Base-by-base conservation (phyloP, 73 alveolate species). In the Paramecium sonneborni region DNA sequence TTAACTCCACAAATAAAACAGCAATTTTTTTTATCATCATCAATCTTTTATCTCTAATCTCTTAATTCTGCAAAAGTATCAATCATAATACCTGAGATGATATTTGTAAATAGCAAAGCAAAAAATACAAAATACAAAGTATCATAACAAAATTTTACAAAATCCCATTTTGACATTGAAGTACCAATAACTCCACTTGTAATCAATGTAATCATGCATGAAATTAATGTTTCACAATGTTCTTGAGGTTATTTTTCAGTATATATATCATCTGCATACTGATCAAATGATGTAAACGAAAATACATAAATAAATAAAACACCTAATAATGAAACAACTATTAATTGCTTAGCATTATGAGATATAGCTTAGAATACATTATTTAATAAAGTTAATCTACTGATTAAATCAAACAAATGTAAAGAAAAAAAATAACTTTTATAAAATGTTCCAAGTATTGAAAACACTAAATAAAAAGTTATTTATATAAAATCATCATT, bases 11-110 rank as follows among this genome's bases (percentile, higher is more conserved):
- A 88, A 70, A 88, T 88, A 32, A 43, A 88, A 18, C 94, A 88
- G 28, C 74, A 38, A 46, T 88, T 88, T 44, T 70, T 68, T 48
- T 88, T 88, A 72, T 88, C 94, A 44, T 76, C 76, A 24, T 88
- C 94, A 39, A 88, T 88, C 57, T 69, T 69, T 44, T 88, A 48
- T 88, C 94, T 88, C 28, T 88, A 32, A 46, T 88, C 94, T 70
- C 94, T 88, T 57, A 88, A 44, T 72, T 88, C 94, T 44, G 94
- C 94, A 70, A 88, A 88, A 23, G 94, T 88, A 70, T 88, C 94
- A n/a, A 82, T 88, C 94, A 88, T 88, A 21, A 88, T 88, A 48
- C 94, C 94, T 24, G 85, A 43, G 3, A 88, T 55, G 5, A 88
- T 88, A 10, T 88, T 88, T 28, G 94, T 88, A 44, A 88, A 88